Conservation (phyloP, 169 alveolate species). For the Theileria parva region DNA sequence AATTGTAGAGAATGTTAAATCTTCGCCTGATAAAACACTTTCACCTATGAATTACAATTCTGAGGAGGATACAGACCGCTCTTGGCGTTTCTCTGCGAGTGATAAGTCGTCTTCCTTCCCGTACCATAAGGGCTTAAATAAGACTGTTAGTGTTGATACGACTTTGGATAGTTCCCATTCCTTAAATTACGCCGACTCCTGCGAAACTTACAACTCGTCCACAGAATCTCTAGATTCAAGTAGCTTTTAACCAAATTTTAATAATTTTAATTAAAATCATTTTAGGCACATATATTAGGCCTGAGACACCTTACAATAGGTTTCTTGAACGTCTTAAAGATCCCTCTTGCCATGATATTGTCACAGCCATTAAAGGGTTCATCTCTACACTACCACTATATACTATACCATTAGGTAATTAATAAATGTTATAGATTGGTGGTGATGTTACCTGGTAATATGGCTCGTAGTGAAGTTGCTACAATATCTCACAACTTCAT, state of each 20-base stretch:
- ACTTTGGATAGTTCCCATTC: neutral
- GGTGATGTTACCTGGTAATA: constrained; percentile 58
- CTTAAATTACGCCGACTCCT: constrained; percentile 6
- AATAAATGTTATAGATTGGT: constrained; percentile 16
- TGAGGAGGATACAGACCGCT: constrained; percentile 5
- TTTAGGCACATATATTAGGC: constrained; percentile 30
- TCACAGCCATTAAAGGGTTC: constrained; percentile 68
- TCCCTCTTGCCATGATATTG: constrained; percentile 73
- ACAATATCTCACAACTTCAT: constrained; percentile 67
- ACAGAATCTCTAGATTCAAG: neutral
- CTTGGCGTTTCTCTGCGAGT: constrained; percentile 2
- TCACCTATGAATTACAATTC: neutral
- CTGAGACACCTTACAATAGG: constrained; percentile 73
- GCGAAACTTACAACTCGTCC: constrained; percentile 8
- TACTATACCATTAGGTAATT: neutral
- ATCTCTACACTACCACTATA: neutral
- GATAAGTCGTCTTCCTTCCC: neutral
- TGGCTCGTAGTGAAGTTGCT: constrained; percentile 71
- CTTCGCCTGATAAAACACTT: neutral
- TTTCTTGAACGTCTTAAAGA: constrained; percentile 78
- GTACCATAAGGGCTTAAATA: neutral
- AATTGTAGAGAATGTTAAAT: neutral
- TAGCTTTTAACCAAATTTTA: neutral
- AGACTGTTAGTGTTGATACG: neutral
- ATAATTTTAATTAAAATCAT: neutral